Evolutionary conservation across 176 grass and related monocot genomes (phyloP).

Genomic region (Secale cereale): DNA sequence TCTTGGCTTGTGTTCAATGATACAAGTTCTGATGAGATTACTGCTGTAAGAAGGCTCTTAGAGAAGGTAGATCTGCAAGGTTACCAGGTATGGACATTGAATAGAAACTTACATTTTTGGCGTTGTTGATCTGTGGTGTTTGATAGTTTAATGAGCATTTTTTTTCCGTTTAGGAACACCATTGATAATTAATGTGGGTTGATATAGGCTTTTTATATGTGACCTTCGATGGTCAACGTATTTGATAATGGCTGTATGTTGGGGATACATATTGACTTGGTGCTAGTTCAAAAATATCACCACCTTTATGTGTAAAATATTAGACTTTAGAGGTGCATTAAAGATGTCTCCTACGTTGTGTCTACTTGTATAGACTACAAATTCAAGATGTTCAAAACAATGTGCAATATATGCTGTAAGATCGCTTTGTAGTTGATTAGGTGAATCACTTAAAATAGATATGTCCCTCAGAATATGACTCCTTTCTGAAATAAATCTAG

Average conservation of each 20-base stretch:
- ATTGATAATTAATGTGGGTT: background rate
- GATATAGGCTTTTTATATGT: background rate
- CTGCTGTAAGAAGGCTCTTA: slow-evolving; percentile 68
- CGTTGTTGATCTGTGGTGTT: slow-evolving; percentile 11
- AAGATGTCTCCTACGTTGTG: background rate
- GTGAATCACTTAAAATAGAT: background rate
- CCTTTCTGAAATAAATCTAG: background rate
- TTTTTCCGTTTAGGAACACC: background rate
- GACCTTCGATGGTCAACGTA: background rate
- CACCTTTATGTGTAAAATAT: background rate
- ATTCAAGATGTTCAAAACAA: slow-evolving; percentile 25
- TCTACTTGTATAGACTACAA: slow-evolving; percentile 8
- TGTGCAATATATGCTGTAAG: slow-evolving; percentile 20
- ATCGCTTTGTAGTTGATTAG: background rate
- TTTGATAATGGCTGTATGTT: slow-evolving; percentile 3
- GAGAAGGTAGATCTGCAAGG: slow-evolving; percentile 83
- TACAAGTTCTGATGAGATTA: slow-evolving; percentile 81
- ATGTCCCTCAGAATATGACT: background rate
- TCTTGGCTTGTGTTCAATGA: slow-evolving; percentile 22
- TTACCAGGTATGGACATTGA: slow-evolving; percentile 63
- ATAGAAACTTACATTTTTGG: background rate
- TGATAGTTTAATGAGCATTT: background rate
- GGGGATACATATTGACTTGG: background rate
- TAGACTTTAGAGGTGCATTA: slow-evolving; percentile 1
- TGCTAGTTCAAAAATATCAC: slow-evolving; percentile 6